Percentiles rank a stretch among this genome's conserved stretches.
These are phyloP conservation scores for Angomonas ambiguus DNA, from an alignment of 208 protist species.

Conservation along the genomic window DNA sequence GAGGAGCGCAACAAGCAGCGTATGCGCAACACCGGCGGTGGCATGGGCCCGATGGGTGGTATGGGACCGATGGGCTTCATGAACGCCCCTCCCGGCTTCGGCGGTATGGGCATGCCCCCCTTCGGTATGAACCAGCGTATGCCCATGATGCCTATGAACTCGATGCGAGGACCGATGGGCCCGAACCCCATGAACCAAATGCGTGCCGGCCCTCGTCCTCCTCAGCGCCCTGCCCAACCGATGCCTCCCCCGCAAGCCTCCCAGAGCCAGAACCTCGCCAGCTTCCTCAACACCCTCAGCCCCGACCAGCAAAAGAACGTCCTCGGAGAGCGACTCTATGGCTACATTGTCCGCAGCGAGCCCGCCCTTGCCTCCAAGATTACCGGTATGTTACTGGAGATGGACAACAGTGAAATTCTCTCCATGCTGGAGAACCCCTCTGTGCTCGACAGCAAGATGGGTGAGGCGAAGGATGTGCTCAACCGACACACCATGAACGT, in stretches of 20 bases:
- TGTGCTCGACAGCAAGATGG: constrained; percentile 93
- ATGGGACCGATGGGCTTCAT: constrained; percentile 43
- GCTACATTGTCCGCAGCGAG: constrained; percentile 89
- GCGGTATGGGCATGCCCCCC: constrained; percentile 48
- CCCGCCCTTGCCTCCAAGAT: constrained; percentile 95
- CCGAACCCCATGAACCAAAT: constrained; percentile 80
- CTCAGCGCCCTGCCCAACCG: constrained; percentile 54
- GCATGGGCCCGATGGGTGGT: constrained; percentile 49
- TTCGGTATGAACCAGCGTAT: constrained; percentile 67
- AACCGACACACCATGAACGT: constrained; percentile 72
- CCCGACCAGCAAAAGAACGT: constrained; percentile 93
- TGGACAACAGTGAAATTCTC: constrained; percentile 95
- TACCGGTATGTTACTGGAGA: constrained; percentile 99
- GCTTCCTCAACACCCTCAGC: constrained; percentile 58
- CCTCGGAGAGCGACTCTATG: constrained; percentile 96
- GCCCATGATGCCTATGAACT: constrained; percentile 56
- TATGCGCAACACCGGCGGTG: constrained; percentile 68
- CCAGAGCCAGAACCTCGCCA: constrained; percentile 64
- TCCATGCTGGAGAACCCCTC: constrained; percentile 91
- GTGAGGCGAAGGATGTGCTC: constrained; percentile 95
- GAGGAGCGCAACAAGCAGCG: constrained; percentile 87
- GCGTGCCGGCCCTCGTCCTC: constrained; percentile 46
- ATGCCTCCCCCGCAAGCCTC: constrained; percentile 19
- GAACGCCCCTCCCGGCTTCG: constrained; percentile 50
- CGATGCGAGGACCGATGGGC: constrained; percentile 31